Evolutionary conservation across 2,329 filamentous ascomycete species (phyloP).

Genomic region (Sordariomycetes sp.): DNA sequence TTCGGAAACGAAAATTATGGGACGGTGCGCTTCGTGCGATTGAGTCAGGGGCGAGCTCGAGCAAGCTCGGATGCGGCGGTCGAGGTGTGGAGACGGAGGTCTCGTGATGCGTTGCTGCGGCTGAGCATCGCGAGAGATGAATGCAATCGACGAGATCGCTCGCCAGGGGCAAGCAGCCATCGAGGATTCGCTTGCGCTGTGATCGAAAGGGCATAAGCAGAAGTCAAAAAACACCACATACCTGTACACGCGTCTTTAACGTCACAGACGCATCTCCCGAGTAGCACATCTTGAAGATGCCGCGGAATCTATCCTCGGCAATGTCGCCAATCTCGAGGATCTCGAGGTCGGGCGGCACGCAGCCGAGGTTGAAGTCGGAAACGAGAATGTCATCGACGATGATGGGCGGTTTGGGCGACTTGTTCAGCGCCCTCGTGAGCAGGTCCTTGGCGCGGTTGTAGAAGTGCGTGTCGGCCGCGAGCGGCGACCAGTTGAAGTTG

Average conservation of each 20-base stretch:
- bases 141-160: no score
- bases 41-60: not conserved
- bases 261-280: slow-evolving; percentile 91
- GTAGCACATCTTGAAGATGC: slow-evolving; percentile 99
- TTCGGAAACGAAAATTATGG: slow-evolving; percentile 5
- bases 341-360: slow-evolving; percentile 86
- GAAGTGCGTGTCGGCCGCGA: slow-evolving; percentile 88
- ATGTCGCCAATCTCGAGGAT: slow-evolving; percentile 96
- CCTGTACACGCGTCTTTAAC: slow-evolving; percentile 87
- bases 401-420: slow-evolving; percentile 93
- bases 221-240: slow-evolving; percentile 25
- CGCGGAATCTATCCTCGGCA: slow-evolving; percentile 90
- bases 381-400: slow-evolving; percentile 99
- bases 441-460: slow-evolving; percentile 86
- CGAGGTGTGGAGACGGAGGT: not conserved
- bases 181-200: no score
- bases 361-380: slow-evolving; percentile 92
- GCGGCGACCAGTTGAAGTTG: slow-evolving; percentile 99
- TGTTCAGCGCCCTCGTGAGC: slow-evolving; percentile 89
- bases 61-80: not conserved
- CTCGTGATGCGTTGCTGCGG: not conserved
- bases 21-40: not conserved
- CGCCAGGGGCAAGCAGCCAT: no score
- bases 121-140: not conserved
- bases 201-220: slow-evolving; percentile 8